Base-by-base conservation (phyloP, 805 yeast species). In the Candida sanyiensis region DNA sequence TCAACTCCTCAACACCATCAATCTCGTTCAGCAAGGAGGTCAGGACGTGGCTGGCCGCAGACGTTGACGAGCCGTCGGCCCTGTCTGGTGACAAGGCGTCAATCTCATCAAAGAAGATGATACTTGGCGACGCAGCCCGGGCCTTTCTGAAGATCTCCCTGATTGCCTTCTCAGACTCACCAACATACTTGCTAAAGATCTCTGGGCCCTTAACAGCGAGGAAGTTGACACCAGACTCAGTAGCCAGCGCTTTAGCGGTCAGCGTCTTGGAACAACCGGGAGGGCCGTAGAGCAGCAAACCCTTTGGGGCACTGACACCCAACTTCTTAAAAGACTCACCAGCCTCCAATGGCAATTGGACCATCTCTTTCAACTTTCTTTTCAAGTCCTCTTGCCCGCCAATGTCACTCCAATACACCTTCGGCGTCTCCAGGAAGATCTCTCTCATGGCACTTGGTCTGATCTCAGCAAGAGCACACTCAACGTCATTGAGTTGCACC, bases 371-470 rank as follows among this genome's bases (percentile, higher is more conserved):
- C 50, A 93, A 72, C 54, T 88, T 84, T 42, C 73, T 70, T 57
- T 93, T 93, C 42, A 90, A 69, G 15, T 75, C 79, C 18, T 81
- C 80, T 59, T 93, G 97, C 3, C 99, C 99, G 11, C 97, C 97
- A 52, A 93, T 89, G 62, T 93, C 98, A 15, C 74, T 64, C 97
- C 98, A 93, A 44, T 75, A 72, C 1, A 89, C 94, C 52, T 86
- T 85, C 8, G 98, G 97, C 75, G 89, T 85, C 52, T 93, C 99
- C 36, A 93, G 66, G 40, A 88, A 81, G 37, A 90, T 85, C 58
- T 93, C 98, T 42, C 96, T 73, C 98, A 93, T 93, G 3, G 97
- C 97, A 43, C 95, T 83, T 2, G 98, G 97, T 36, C 94, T 70
- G 2, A 93, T 77, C n/a, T 84, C 89, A 1, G 77, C 61, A 57